A percentile compares a stretch with the other conserved stretches of the same genome.
These are phyloP conservation scores for Coemansia sp. DNA, from an alignment of 371 early-diverging fungal species.

Conservation along the genomic window DNA sequence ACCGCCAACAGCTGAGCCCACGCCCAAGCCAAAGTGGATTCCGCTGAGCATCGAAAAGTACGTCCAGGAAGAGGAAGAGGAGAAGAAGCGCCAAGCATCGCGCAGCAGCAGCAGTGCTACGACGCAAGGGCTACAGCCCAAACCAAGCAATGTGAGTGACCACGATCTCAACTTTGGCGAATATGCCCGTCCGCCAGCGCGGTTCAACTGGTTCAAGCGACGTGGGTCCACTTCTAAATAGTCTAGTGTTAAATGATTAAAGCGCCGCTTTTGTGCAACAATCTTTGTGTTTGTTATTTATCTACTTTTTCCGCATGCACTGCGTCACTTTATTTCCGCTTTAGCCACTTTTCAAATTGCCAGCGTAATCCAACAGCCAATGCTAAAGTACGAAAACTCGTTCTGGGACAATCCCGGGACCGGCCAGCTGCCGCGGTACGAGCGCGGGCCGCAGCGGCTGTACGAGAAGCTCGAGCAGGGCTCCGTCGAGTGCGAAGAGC, in stretches of 20 bases:
- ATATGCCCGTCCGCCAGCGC: conserved; percentile 26
- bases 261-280: no score
- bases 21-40: conserved; percentile 32
- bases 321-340: background rate
- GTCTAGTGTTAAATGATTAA: background rate
- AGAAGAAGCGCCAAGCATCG: conserved; percentile 23
- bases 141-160: conserved; percentile 41
- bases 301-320: background rate
- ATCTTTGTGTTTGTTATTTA: background rate
- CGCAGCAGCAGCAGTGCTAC: conserved; percentile 10
- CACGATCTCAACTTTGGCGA: conserved; percentile 11
- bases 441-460: conserved; percentile 61
- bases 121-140: conserved; percentile 19
- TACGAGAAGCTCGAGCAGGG: conserved; percentile 72
- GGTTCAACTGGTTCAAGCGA: conserved; percentile 51
- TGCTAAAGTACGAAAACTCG: conserved; percentile 51
- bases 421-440: conserved; percentile 50
- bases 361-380: conserved; percentile 4
- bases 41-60: conserved; percentile 50
- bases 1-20: background rate
- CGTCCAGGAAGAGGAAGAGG: conserved; percentile 33
- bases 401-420: conserved; percentile 53
- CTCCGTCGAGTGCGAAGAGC: conserved; percentile 68
- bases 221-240: conserved; percentile 44
- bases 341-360: background rate